Evolutionary conservation across 2,329 filamentous ascomycete species (phyloP), one percentile per base, ranked within the genome.

Genomic region (Emydomyces testavorans): DNA sequence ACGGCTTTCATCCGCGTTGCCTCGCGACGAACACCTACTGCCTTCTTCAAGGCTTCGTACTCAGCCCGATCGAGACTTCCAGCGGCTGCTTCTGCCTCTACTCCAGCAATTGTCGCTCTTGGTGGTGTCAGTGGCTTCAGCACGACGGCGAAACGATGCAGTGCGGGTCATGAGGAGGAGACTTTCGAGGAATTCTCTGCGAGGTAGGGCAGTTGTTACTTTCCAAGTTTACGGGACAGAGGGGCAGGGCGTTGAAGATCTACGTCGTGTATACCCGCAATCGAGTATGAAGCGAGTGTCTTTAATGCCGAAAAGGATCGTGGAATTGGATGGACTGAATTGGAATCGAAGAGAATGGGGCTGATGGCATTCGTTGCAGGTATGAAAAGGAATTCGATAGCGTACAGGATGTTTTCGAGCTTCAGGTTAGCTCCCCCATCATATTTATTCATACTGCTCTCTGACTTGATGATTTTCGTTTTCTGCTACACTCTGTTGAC

Each of bases 361-460:
- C 59, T 21, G 52, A 50, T 51, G 53, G 50, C 53, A 45, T 50
- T 50, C 50, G 61, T 59, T 54, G 64, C 67, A 98, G 92, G 75
- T 98, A 94, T 67, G 92, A 98, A 80, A 95, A 95, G 80, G 92
- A 98, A 75, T 98, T 98, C 66, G 90, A 98, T 55, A 72, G 74
- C 65, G 92, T 98, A 58, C 87, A 96, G 74, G 92, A 98, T 75
- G 90, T 96, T 65, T 98, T 98, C 71, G 92, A 98, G 82, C 87
- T 98, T 65, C 89, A 95, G 87, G 89, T 94, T 81, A 65, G 48
- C 49, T 40, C 41, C 45, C 42, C 41, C 45, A 47, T 49, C 31
- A 36, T 32, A 38, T 57, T 50, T 57, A 53, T 48, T 57, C 57
- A 49, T 47, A 60, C 53, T 46, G 49, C 55, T 55, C 34, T 32